A percentile compares a stretch with the other conserved stretches of the same genome.
Evolutionary conservation across 257 asterid genomes (phyloP).

Genomic region (Solanum rostratum): DNA sequence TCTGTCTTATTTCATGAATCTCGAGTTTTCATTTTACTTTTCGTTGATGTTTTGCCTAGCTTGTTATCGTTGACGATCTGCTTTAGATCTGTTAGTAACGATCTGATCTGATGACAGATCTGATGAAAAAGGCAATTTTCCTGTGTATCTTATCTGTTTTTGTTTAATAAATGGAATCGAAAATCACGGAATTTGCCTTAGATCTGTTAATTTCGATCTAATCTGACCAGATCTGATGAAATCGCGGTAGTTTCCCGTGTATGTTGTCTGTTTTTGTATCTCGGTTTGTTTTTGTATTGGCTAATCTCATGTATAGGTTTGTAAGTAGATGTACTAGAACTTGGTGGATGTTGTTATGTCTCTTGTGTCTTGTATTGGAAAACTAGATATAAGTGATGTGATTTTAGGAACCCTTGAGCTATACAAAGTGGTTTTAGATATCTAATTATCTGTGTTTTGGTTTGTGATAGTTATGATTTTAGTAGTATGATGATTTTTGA

Average conservation of each 20-base stretch:
- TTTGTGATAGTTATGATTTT: neutral
- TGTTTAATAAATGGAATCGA: neutral
- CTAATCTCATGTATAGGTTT: neutral
- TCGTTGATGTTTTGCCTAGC: neutral
- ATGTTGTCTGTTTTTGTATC: neutral
- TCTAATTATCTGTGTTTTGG: neutral
- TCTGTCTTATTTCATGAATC: neutral
- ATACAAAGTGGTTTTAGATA: too few species aligned
- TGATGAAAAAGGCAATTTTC: neutral
- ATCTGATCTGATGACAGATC: neutral
- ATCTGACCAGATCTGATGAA: neutral
- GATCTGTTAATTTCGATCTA: neutral
- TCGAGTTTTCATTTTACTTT: neutral
- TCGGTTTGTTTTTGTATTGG: neutral
- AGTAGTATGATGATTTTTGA: neutral
- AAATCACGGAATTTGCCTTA: neutral
- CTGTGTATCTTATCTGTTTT: neutral
- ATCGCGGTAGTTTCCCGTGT: neutral
- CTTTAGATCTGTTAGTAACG: neutral
- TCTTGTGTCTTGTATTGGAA: neutral
- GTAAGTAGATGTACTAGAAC: neutral
- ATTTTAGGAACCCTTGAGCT: neutral
- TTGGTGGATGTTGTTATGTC: neutral
- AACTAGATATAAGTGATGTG: neutral
- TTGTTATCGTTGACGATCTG: neutral